Base-by-base conservation (phyloP, 108 stramenopile species). In the Cyclotella baltica region DNA sequence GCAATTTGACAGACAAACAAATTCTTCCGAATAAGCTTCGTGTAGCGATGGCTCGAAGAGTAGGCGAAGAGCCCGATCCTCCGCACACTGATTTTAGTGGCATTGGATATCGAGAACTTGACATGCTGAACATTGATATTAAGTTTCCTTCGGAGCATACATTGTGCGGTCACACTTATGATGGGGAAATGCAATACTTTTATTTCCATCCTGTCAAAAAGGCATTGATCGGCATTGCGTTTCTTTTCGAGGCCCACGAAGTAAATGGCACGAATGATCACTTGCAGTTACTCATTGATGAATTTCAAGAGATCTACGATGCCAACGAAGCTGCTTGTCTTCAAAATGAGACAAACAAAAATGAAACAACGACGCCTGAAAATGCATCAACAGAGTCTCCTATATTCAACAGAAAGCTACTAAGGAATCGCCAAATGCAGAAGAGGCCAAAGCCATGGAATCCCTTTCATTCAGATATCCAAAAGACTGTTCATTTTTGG, bases 151-250 rank as follows among this genome's bases (percentile, higher is more conserved):
- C 86, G 0, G 93, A 93, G 69, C 93, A 93, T 52, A 72, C 71
- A 25, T 82, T 93, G 13, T 74, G 84, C 59, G 90, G 90, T 1
- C 75, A 87, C 62, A 18, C 28, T 11, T 93, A 78, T 79, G 89
- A 89, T 75, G 93, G 79, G 6, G 93, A 93, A 65, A 88, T 90
- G 85, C 93, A 93, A 62, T 84, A 91, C n/a, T 88, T 82, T 61
- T 88, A 88, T 58, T 71, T 85, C n/a, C 88, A 93, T 62, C 85
- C 86, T 0, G 68, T 53, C 15, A 59, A 77, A 36, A 76, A 64
- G 35, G 34, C 43, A n/a, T 28, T 76, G 0, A 36, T 76, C 23
- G 75, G 37, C 19, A 59, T 76, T 30, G 57, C 75, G 4, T 76
- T 67, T 67, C 27, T 76, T 0, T 34, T 76, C 10, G 67, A 76